Base-by-base conservation (phyloP, 1,139 yeast species). In the Blastobotrys elegans region DNA sequence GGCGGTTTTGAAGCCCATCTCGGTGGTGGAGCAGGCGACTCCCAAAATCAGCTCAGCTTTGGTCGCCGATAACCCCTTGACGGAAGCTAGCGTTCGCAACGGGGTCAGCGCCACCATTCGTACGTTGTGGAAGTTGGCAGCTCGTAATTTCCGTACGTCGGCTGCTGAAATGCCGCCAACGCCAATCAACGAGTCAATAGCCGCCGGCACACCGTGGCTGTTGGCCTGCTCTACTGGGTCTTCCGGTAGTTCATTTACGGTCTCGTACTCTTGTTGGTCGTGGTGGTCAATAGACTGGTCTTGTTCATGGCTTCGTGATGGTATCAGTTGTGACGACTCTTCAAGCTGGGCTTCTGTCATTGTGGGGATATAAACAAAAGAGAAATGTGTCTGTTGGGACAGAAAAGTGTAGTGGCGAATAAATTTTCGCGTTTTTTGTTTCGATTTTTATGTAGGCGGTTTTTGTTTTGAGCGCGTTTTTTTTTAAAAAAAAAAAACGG, bases 1-100 rank as follows among this genome's bases (percentile, higher is more conserved):
- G 2, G 98, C 98, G 0, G 98, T 92, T 27, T 97, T 92, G 70
- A 92, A 94, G 0, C 99, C 99, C 79, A 94, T 79, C 8, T 97
- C 97, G 2, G 92, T 97, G 46, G 83, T 71, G 57, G 85, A 82
- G 33, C 94, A 79, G 0, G 97, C 97, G 59, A 87, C 97, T 36
- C 74, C 74, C 46, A 89, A 70, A 47, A 92, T 71, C 59, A 82
- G 81, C 59, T 89, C 97, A 0, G 97, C 97, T 65, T 94, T 94
- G 46, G 94, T 92, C 63, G 94, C 99, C 22, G 96, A 85, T 37
- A 92, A 89, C 40, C 98, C 98, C 64, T 88, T 89, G 43, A 94
- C 86, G 4, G 77, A 75, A 43, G 86, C 70, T 43, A 92, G 72
- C 8, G 79, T 80, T 57, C 94, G 82, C 60, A 85, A 84, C 17